Evolutionary conservation across 2,329 filamentous ascomycete species (phyloP), one percentile per base, ranked within the genome.

Genomic region (Stagonosporopsis chrysanthemi): DNA sequence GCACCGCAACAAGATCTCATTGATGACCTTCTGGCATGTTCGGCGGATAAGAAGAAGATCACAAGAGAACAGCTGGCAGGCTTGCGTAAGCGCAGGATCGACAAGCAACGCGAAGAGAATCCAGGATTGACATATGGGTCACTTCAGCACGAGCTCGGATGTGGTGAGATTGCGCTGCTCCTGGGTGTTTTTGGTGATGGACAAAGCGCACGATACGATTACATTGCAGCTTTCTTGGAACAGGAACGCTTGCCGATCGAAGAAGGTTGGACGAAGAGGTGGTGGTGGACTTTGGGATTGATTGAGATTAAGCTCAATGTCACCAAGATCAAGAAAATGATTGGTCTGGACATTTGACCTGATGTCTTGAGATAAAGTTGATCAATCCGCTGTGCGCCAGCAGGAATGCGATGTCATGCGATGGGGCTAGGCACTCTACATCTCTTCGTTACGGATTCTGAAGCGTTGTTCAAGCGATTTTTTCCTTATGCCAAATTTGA

Each of bases 221-320:
- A 33, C 31, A 26, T 60, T 15, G 39, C 40, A 14, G 12, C 57
- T 28, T 56, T 52, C 19, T 31, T 57, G 12, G 29, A n/a, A 19
- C 47, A 61, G n/a, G 55, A 61, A 28, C 43, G 59, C 6, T 17
- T 61, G 44, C 59, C 55, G 14, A n/a, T 58, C 14, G 22, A 56
- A n/a, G 59, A 61, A 23, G 59, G 59, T 2, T 61, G 59, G 59
- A 50, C 48, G 31, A 52, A 39, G 39, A 47, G 54, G 3, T 29
- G 36, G 39, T 61, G 58, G 58, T 61, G 58, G 58, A 61, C 58
- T 14, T n/a, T 61, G 23, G 58, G 58, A 0, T 31, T 58, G 39
- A 9, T 51, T 6, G 58, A 61, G 28, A 23, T 55, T 8, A 56
- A 60, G 12, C 22, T 52, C 12, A 53, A 46, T 33, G 57, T 28